These are phyloP conservation scores for Dicorynia guianensis DNA, from an alignment of 306 rosid species.

Conservation along the genomic window DNA sequence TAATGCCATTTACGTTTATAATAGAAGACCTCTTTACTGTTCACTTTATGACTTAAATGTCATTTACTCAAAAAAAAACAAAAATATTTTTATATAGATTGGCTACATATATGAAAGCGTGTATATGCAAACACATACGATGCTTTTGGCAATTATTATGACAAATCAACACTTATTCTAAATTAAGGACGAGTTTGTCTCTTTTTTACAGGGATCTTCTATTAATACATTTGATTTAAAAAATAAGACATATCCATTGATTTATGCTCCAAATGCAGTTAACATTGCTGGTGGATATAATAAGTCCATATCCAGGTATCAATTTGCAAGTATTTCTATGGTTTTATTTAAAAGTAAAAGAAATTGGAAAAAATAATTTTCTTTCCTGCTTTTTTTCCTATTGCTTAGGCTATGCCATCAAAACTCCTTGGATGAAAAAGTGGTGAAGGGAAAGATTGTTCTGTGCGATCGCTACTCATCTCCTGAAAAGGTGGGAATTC, in stretches of 20 bases:
- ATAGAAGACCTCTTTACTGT: neutral
- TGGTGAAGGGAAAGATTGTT: constrained; percentile 51
- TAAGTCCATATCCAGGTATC: constrained; percentile 39
- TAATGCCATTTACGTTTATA: neutral
- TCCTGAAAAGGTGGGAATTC: fast-evolving
- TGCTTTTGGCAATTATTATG: neutral
- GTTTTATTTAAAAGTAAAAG: too few relatives aligned
- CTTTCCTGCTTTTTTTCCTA: neutral
- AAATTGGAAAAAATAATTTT: neutral
- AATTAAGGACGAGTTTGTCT: neutral
- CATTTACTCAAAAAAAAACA: too few relatives aligned
- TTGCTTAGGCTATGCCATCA: neutral
- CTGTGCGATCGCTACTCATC: constrained; percentile 27
- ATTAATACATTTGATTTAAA: constrained; percentile 39
- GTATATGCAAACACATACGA: too few relatives aligned
- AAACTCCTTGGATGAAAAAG: constrained; percentile 30
- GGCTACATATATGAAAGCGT: too few relatives aligned
- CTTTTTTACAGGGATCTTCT: constrained; percentile 45
- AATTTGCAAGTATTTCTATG: neutral
- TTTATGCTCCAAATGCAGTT: constrained; percentile 51
- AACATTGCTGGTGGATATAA: neutral
- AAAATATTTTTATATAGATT: too few relatives aligned
- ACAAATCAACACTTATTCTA: too few relatives aligned
- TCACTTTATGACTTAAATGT: too few relatives aligned
- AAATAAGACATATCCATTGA: constrained; percentile 31